phyloP scores from a whole-genome alignment of 306 rosid species.

The Mimosa pudica region DNA sequence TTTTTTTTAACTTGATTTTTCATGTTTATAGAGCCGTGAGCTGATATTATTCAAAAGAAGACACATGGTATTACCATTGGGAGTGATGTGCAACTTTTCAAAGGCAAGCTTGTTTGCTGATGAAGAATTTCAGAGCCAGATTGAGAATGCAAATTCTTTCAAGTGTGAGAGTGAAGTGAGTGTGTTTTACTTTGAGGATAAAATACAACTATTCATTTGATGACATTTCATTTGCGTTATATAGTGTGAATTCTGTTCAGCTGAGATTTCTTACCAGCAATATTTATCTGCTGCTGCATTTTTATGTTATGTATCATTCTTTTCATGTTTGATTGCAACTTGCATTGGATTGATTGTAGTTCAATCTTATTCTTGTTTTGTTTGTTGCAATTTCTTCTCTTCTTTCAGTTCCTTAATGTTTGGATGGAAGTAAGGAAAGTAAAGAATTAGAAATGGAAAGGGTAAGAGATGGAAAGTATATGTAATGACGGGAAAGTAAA shows the following conservation, averaged over 20 bases:
- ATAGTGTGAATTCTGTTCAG: neutral
- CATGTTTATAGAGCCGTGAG: conserved; percentile 10
- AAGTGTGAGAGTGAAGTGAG: neutral
- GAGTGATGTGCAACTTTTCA: conserved; percentile 1
- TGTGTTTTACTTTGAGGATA: conserved; percentile 6
- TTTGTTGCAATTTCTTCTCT: neutral
- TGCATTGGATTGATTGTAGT: neutral
- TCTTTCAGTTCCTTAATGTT: neutral
- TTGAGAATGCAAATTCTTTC: conserved; percentile 23
- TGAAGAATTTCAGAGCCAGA: conserved; percentile 3
- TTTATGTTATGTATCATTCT: neutral
- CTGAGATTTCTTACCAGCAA: neutral
- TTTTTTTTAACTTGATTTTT: conserved; percentile 23
- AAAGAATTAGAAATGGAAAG: too few relatives aligned
- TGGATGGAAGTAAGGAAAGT: too few relatives aligned
- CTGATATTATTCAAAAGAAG: conserved; percentile 23
- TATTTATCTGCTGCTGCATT: neutral
- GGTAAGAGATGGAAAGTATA: too few relatives aligned
- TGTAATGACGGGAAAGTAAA: too few relatives aligned
- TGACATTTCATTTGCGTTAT: conserved; percentile 26
- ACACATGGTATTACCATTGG: conserved; percentile 29
- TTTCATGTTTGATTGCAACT: neutral
- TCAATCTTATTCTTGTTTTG: neutral
- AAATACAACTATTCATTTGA: neutral
- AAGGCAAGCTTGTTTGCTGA: neutral